Evolutionary conservation across 2,329 filamentous ascomycete species (phyloP), one percentile per base, ranked within the genome.

Genomic region (Exophiala calicioides): DNA sequence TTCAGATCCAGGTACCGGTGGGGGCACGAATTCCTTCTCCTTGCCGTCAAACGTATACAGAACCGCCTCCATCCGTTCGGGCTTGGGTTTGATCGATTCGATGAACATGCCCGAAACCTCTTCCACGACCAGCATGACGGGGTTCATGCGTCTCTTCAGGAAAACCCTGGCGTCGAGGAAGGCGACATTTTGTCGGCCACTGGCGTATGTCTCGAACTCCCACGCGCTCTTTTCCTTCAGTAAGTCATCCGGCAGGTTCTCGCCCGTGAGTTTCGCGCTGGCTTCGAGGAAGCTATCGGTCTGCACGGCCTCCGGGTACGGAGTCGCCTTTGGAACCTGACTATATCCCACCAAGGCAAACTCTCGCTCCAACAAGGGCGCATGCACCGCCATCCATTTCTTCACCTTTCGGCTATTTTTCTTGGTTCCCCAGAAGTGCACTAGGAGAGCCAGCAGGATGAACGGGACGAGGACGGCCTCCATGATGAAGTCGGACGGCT

Each of bases 21-120:
- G 72, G 5, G 86, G 88, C 1, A 94, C 84, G 20, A 90, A 81
- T 51, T 86, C 76, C 57, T 80, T 79, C 76, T 98, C 93, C 68
- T 86, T 88, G 61, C 93, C 93, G 65, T 98, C 93, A 62, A 97
- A 97, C 30, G 88, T 81, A 68, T 95, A 95, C 27, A 88, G 74
- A 23, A 82, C 81, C 38, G 88, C 85, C 66, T 95, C 88, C 52
- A 89, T 68, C 21, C 77, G 76, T 69, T 98, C 93, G 47, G 73
- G 65, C 4, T 90, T 86, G 3, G 79, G 67, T 16, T 80, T 70
- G 61, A 89, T 78, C 66, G 77, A 83, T 56, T 98, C 93, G 59
- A 90, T 80, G 69, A 97, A 85, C 67, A 95, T 84, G 50, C 84
- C 78, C 38, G 88, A 68, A 5, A 77, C 68, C 32, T 73, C 72